phyloP scores from a whole-genome alignment of 2,329 filamentous ascomycete species.

The Epichloe elymi region DNA sequence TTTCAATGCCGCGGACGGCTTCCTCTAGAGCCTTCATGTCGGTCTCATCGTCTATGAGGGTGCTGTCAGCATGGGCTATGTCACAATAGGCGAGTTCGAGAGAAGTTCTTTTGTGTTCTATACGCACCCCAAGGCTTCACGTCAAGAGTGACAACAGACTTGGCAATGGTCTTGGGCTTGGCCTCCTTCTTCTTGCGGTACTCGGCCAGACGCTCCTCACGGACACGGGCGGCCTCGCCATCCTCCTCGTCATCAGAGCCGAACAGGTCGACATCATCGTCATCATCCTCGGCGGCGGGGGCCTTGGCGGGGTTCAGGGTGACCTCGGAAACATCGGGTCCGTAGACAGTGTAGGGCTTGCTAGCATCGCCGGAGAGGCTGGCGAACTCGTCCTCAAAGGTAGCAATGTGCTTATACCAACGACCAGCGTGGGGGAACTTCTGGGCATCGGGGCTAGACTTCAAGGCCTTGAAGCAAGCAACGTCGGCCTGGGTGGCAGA shows the following conservation, averaged over 20 bases:
- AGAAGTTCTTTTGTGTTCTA: background rate
- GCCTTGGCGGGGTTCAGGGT: conserved; percentile 80
- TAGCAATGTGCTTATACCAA: conserved; percentile 98
- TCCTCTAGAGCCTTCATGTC: conserved; percentile 73
- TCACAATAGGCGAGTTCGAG: background rate
- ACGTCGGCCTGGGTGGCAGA: conserved; percentile 89
- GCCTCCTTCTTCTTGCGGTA: conserved; percentile 95
- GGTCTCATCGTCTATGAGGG: conserved; percentile 68
- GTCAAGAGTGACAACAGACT: conserved; percentile 90
- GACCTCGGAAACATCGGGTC: conserved; percentile 66
- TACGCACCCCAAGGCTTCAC: conserved; percentile 93
- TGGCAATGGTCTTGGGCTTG: conserved; percentile 84
- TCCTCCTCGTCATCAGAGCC: conserved; percentile 90
- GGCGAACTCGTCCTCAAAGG: conserved; percentile 85
- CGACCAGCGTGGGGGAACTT: conserved; percentile 87
- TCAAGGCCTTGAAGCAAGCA: conserved; percentile 83
- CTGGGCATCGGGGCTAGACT: conserved; percentile 57
- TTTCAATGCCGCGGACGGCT: conserved; percentile 69
- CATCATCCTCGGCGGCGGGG: conserved; percentile 50
- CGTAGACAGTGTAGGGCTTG: conserved; percentile 81
- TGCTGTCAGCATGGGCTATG: background rate
- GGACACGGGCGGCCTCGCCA: conserved; percentile 67
- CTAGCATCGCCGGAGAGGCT: conserved; percentile 82
- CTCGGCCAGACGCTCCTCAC: conserved; percentile 80
- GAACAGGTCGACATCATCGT: conserved; percentile 87